phyloP scores from a whole-genome alignment of 2,329 filamentous ascomycete genomes.

The Amesomyces nigricolor region DNA sequence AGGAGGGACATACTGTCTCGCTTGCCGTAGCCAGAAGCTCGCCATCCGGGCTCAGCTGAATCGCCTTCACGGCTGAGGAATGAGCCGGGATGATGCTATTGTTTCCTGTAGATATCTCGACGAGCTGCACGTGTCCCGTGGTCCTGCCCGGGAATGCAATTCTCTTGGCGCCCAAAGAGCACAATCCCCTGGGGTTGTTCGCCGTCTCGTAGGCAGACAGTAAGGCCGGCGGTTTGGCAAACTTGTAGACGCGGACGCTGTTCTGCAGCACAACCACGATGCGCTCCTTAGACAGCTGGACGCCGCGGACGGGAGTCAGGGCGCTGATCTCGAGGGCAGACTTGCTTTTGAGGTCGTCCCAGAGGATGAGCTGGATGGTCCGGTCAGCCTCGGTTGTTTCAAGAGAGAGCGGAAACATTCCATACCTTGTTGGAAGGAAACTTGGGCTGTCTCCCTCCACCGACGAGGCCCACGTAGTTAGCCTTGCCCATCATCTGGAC shows the following conservation, averaged over 20 bases:
- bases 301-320: conserved; percentile 71
- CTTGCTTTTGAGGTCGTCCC: conserved; percentile 79
- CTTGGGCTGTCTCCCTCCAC: conserved; percentile 78
- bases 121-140: conserved; percentile 80
- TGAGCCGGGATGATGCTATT: conserved; percentile 95
- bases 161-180: conserved; percentile 66
- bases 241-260: conserved; percentile 74
- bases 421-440: conserved; percentile 77
- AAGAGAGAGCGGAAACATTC: conserved; percentile 6
- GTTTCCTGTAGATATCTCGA: conserved; percentile 69
- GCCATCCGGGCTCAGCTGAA: conserved; percentile 75
- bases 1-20: conserved; percentile 52
- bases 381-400: background rate
- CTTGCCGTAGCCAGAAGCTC: conserved; percentile 83
- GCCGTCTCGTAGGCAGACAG: conserved; percentile 77
- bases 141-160: conserved; percentile 86
- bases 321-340: conserved; percentile 72
- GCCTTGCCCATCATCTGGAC: conserved; percentile 82
- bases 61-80: conserved; percentile 67
- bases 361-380: conserved; percentile 64
- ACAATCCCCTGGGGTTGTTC: conserved; percentile 76
- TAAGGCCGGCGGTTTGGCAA: conserved; percentile 65
- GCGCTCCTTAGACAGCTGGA: conserved; percentile 68
- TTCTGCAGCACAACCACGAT: conserved; percentile 79
- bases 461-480: conserved; percentile 84